Conservation (phyloP, 768 basidiomycete genomes). For the Tulasnella sp. region DNA sequence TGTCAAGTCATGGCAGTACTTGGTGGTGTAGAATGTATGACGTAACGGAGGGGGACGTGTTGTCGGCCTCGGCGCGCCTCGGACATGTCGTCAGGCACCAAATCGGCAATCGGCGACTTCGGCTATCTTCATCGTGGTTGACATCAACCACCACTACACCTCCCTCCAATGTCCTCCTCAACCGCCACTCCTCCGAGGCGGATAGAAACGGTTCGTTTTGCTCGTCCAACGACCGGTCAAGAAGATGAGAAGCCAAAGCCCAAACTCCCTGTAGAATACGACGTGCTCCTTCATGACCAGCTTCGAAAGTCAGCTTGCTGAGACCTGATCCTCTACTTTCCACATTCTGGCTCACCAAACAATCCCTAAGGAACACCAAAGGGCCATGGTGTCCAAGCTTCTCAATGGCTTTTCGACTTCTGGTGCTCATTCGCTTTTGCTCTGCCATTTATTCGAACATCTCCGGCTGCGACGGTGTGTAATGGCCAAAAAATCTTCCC, state of each 20-base stretch:
- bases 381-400: constrained; percentile 83
- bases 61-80: no score
- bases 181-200: constrained; percentile 12
- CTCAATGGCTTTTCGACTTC: constrained; percentile 78
- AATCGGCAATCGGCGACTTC: background rate
- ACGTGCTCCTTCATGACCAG: constrained; percentile 69
- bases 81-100: background rate
- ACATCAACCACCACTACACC: background rate
- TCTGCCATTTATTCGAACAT: constrained; percentile 96
- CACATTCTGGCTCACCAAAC: constrained; percentile 45
- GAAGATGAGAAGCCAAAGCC: constrained; percentile 14
- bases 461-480: constrained; percentile 89
- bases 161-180: background rate
- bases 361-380: background rate
- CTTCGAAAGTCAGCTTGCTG: constrained; percentile 60
- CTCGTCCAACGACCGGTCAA: constrained; percentile 16
- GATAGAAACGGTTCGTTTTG: constrained; percentile 26
- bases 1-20: background rate
- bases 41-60: background rate
- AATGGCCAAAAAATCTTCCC: background rate
- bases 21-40: background rate
- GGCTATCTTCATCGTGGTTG: background rate
- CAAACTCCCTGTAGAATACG: constrained; percentile 10
- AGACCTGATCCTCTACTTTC: constrained; percentile 35
- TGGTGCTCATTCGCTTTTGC: constrained; percentile 77